Base-by-base conservation (phyloP, 441 rosid genomes). In the Metrosideros polymorpha region DNA sequence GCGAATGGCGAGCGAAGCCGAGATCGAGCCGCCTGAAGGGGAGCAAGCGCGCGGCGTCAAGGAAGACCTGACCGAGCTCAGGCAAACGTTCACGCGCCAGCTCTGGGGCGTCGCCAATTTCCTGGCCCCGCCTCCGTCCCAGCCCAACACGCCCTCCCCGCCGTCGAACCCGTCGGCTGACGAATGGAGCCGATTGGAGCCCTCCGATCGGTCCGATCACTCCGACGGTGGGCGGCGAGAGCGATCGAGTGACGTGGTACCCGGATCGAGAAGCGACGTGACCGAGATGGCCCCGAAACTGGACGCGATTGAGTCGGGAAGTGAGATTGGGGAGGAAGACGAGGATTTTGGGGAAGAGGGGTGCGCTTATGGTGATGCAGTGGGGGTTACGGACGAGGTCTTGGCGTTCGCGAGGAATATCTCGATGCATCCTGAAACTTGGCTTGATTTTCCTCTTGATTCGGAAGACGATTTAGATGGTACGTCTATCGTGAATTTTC, bases 361-460 rank as follows among this genome's bases (percentile, higher is more conserved):
- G 88, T 87, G 89, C 6, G 76, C 8, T 71, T 71, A 25, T 71
- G 79, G n/a, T 39, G 47, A 75, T 77, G 94, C 92, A n/a, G 90
- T 92, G 57, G 99, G 98, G 88, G 91, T 97, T 9, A 97, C 97
- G 17, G 96, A 94, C 49, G 97, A 94, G 92, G 97, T 94, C 50
- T 90, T 94, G 83, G 93, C 95, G 35, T 94, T 94, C 85, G 97
- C 97, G 5, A 87, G 92, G 85, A 94, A 94, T 79, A 93, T 94
- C 71, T 94, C 94, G 56, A 93, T 93, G 94, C 95, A 94, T 91
- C 97, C 96, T 12, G 96, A 94, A 89, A 94, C 97, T 53, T 94
- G 97, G 97, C 79, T 94, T 66, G 96, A 93, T 92, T 93, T 93
- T 89, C 94, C 97, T 86, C 92, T 93, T n/a, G 97, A 94, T 51